Percentiles rank a stretch among this genome's conserved stretches.
phyloP scores from a whole-genome alignment of 495 filamentous ascomycete genomes.

The Penicillium egyptiacum region DNA sequence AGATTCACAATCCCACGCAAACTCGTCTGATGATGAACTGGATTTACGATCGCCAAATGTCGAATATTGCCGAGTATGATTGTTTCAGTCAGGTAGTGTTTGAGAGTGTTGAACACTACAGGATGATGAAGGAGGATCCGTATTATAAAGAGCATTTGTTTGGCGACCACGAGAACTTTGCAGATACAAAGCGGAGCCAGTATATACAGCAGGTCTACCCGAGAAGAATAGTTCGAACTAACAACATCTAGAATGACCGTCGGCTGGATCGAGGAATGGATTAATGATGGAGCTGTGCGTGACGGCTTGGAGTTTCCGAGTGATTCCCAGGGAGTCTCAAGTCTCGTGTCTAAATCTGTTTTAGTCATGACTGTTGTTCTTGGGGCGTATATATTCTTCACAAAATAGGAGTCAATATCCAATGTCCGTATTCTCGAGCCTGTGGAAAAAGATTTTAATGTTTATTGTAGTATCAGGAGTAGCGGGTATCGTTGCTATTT shows the following conservation, averaged over 20 bases:
- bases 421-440: too few relatives aligned
- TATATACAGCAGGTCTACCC: too few relatives aligned
- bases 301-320: slow-evolving; percentile 12
- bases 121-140: slow-evolving; percentile 38
- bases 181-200: slow-evolving; percentile 33
- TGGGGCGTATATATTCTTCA: too few relatives aligned
- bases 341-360: too few relatives aligned
- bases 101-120: slow-evolving; percentile 42
- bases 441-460: too few relatives aligned
- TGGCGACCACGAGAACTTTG: slow-evolving; percentile 49
- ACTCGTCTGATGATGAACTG: slow-evolving; percentile 40
- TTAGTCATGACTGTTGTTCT: too few relatives aligned
- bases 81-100: slow-evolving; percentile 51
- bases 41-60: slow-evolving; percentile 40
- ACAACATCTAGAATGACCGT: slow-evolving; percentile 24
- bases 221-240: too few relatives aligned
- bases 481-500: too few relatives aligned
- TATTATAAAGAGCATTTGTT: slow-evolving; percentile 39
- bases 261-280: slow-evolving; percentile 31
- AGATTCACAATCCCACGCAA: slow-evolving; percentile 38
- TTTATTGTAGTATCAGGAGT: too few relatives aligned
- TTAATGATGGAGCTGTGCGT: slow-evolving; percentile 24
- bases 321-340: too few relatives aligned
- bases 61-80: slow-evolving; percentile 47
- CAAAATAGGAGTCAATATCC: too few relatives aligned